These are phyloP conservation scores for Boletus subluridellus DNA, from an alignment of 1,284 basidiomycete genomes.

Conservation along the genomic window DNA sequence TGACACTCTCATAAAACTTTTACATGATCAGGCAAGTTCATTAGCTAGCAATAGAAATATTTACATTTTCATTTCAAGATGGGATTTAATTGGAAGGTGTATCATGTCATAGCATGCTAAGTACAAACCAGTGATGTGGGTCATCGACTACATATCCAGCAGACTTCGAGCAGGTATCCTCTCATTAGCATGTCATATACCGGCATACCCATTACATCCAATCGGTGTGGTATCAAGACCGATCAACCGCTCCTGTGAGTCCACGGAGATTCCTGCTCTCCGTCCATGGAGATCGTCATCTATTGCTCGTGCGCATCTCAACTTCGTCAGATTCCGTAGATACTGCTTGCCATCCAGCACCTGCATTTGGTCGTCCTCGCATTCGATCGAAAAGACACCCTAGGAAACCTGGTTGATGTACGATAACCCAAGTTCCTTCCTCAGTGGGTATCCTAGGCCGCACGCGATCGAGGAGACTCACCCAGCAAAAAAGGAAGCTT, in stretches of 20 bases:
- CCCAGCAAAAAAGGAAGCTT: conserved; percentile 46
- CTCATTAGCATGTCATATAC: background rate
- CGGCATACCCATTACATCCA: conserved; percentile 1
- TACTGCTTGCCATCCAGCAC: conserved; percentile 70
- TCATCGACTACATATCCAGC: background rate
- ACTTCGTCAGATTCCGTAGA: conserved; percentile 71
- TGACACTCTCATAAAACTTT: too few species aligned
- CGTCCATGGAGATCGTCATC: background rate
- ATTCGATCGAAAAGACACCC: conserved; percentile 43
- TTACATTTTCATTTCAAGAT: too few species aligned
- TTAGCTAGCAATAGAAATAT: too few species aligned
- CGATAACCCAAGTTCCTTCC: background rate
- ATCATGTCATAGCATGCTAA: too few species aligned
- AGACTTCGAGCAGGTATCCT: background rate
- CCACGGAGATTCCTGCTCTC: background rate
- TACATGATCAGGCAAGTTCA: too few species aligned
- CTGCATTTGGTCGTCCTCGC: conserved; percentile 48
- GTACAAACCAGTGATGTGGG: too few species aligned
- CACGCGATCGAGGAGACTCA: conserved; percentile 33
- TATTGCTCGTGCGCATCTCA: conserved; percentile 44
- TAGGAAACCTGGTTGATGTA: conserved; percentile 40
- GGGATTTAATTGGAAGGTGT: too few species aligned
- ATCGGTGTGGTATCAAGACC: background rate
- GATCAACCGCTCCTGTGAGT: background rate
- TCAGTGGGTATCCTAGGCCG: conserved; percentile 2